These are phyloP conservation scores for Meira miltonrushii DNA, from an alignment of 1,284 basidiomycete species.

Conservation along the genomic window DNA sequence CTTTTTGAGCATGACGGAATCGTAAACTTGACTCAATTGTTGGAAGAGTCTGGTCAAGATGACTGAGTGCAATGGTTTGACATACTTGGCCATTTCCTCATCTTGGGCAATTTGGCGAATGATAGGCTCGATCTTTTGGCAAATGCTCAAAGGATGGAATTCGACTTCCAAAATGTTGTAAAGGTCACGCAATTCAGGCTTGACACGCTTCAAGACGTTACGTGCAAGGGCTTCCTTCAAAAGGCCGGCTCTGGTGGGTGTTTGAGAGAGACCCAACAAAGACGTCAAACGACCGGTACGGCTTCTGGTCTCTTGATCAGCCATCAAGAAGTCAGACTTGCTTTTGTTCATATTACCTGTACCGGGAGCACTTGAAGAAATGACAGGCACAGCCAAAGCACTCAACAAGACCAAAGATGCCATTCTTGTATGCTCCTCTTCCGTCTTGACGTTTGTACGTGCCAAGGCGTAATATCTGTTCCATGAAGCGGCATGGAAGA, in stretches of 20 bases:
- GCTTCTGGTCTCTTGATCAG: constrained; percentile 55
- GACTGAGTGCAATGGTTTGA: constrained; percentile 83
- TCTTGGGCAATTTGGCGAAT: constrained; percentile 57
- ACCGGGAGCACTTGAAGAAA: constrained; percentile 57
- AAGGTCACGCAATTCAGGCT: constrained; percentile 72
- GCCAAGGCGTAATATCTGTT: constrained; percentile 63
- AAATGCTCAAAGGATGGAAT: constrained; percentile 89
- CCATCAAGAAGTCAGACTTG: constrained; percentile 61
- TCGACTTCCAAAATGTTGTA: constrained; percentile 89
- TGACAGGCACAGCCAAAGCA: constrained; percentile 88
- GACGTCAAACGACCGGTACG: constrained; percentile 75
- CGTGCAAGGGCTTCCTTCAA: constrained; percentile 61
- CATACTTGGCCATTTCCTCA: constrained; percentile 59
- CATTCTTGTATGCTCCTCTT: constrained; percentile 73
- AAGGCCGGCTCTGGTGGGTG: constrained; percentile 79
- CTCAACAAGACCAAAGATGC: constrained; percentile 89
- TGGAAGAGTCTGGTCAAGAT: constrained; percentile 88
- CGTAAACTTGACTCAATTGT: constrained; percentile 90
- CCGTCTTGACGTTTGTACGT: constrained; percentile 51
- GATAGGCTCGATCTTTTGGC: constrained; percentile 74
- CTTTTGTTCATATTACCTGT: constrained; percentile 59
- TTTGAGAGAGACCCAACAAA: constrained; percentile 75
- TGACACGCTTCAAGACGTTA: constrained; percentile 74
- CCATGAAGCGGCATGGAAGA: constrained; percentile 98
- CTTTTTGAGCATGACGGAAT: constrained; percentile 64